phyloP scores from a whole-genome alignment of 1,139 yeast species.

The Suhomyces choctaworum region DNA sequence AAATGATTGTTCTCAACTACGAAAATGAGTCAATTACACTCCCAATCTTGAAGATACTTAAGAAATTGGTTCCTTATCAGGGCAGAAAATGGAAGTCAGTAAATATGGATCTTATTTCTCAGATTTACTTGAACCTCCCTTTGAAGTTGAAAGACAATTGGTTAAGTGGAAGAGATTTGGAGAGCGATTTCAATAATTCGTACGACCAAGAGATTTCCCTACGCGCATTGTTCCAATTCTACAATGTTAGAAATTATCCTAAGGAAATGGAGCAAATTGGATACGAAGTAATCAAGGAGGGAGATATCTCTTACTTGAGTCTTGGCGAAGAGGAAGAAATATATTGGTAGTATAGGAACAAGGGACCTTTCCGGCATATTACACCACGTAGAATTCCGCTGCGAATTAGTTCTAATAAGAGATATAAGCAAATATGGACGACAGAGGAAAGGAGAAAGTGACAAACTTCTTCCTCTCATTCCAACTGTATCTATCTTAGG shows the following conservation, averaged over 20 bases:
- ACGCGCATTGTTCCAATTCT: constrained; percentile 76
- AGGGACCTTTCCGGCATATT: neutral
- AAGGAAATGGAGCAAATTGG: constrained; percentile 56
- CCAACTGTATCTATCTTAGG: too few relatives aligned
- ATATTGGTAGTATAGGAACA: constrained; percentile 4
- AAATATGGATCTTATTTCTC: constrained; percentile 91
- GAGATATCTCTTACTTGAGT: constrained; percentile 24
- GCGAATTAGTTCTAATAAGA: too few relatives aligned
- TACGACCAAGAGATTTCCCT: constrained; percentile 86
- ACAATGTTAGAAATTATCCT: constrained; percentile 63
- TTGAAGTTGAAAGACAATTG: constrained; percentile 79
- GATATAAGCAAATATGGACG: too few relatives aligned
- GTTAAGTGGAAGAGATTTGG: constrained; percentile 83
- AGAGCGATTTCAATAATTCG: constrained; percentile 73
- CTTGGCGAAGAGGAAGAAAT: constrained; percentile 17
- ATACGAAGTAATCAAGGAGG: constrained; percentile 36
- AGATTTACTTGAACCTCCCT: constrained; percentile 75
- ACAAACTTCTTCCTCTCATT: too few relatives aligned
- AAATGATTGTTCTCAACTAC: constrained; percentile 46
- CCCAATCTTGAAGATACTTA: constrained; percentile 72
- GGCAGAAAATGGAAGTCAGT: constrained; percentile 93
- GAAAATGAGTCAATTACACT: constrained; percentile 64
- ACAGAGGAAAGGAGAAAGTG: too few relatives aligned
- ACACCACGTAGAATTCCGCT: too few relatives aligned
- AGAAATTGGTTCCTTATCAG: constrained; percentile 83